A percentile compares a stretch with the other conserved stretches of the same genome.
phyloP scores from a whole-genome alignment of 2,329 filamentous ascomycete genomes.

The Xylariaceae sp. region DNA sequence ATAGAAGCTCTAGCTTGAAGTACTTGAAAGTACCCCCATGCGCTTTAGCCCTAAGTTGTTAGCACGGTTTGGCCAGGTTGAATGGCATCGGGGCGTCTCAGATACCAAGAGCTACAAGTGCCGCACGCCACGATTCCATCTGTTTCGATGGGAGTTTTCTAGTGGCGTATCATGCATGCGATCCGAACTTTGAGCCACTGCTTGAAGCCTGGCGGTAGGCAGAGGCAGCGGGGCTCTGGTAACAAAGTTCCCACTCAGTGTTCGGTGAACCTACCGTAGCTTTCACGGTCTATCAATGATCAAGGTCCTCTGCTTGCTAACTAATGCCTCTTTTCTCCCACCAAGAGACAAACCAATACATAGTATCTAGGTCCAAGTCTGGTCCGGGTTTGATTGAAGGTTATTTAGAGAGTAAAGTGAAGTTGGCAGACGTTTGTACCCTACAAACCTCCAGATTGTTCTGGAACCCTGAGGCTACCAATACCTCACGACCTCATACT shows the following conservation, averaged over 20 bases:
- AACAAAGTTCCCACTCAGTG: neutral
- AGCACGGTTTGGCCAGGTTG: too few relatives aligned
- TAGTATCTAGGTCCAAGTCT: neutral
- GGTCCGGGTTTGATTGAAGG: neutral
- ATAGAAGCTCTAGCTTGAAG: constrained; percentile 2
- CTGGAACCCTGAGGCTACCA: constrained; percentile 21
- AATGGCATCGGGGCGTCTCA: constrained; percentile 4
- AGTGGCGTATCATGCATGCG: constrained; percentile 29
- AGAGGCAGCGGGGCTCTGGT: neutral
- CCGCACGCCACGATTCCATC: constrained; percentile 31
- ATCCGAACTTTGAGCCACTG: constrained; percentile 24
- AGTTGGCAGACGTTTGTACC: neutral
- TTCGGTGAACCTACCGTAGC: constrained; percentile 1
- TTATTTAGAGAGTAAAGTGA: neutral
- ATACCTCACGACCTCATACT: neutral
- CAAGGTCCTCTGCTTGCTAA: too few relatives aligned
- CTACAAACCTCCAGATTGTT: constrained; percentile 16
- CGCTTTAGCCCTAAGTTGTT: neutral
- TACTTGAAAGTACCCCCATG: constrained; percentile 17
- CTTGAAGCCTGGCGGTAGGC: constrained; percentile 6
- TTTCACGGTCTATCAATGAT: constrained; percentile 12
- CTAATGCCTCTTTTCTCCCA: constrained; percentile 4
- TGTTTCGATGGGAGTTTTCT: constrained; percentile 28
- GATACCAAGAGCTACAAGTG: constrained; percentile 21
- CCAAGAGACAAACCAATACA: neutral